Evolutionary conservation across 2,329 filamentous ascomycete genomes (phyloP).

Genomic region (Venturia pyrina): DNA sequence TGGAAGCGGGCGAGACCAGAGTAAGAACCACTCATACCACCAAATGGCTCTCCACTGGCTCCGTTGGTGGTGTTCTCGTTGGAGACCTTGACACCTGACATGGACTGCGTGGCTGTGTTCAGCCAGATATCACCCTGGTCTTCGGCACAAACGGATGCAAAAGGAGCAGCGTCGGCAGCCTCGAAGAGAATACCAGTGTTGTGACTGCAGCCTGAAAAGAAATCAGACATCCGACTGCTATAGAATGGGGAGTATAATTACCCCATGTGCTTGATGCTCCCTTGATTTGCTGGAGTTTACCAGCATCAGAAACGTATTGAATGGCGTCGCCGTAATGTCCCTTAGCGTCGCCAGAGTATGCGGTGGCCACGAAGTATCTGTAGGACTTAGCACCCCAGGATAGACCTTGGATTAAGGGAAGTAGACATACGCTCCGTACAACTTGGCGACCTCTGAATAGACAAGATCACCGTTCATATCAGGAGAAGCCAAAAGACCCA

Average conservation of each 20-base stretch:
- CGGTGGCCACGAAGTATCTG: constrained; percentile 6
- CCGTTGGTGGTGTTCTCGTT: constrained; percentile 55
- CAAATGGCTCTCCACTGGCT: constrained; percentile 47
- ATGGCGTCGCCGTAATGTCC: constrained; percentile 52
- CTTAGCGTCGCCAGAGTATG: constrained; percentile 41
- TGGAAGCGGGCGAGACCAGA: constrained; percentile 47
- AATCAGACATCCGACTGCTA: background rate
- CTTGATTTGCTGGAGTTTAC: constrained; percentile 40
- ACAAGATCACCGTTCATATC: constrained; percentile 55
- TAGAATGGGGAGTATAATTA: background rate
- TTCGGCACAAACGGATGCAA: constrained; percentile 49
- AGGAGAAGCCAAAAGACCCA: constrained; percentile 42
- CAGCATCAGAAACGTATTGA: constrained; percentile 39
- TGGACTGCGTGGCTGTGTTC: constrained; percentile 49
- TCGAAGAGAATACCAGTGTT: constrained; percentile 57
- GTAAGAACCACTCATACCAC: constrained; percentile 53
- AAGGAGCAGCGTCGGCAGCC: constrained; percentile 48
- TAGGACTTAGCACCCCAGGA: background rate
- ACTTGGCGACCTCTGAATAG: constrained; percentile 44
- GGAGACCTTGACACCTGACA: constrained; percentile 50
- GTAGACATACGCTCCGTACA: constrained; percentile 43
- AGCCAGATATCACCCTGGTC: constrained; percentile 56
- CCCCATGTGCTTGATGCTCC: constrained; percentile 39
- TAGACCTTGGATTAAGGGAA: constrained; percentile 26
- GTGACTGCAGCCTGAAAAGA: constrained; percentile 49